Evolutionary conservation across 2,329 filamentous ascomycete species (phyloP).

Genomic region (Fusarium denticulatum): DNA sequence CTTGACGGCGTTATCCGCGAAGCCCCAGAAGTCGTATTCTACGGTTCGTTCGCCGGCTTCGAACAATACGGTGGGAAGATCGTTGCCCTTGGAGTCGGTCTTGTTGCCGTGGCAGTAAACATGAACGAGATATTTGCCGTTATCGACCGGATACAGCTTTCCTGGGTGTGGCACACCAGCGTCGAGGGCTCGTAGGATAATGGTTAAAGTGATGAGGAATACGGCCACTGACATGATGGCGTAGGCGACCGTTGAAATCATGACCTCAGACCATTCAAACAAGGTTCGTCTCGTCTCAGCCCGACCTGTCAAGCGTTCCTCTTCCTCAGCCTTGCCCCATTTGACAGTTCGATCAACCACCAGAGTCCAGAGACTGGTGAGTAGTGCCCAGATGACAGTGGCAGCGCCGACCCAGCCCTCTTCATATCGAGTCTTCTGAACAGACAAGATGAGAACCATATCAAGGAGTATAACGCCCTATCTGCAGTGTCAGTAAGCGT

Average conservation of each 20-base stretch:
- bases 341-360: slow-evolving; percentile 82
- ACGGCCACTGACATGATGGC: slow-evolving; percentile 73
- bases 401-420: slow-evolving; percentile 93
- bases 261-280: slow-evolving; percentile 83
- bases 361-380: slow-evolving; percentile 83
- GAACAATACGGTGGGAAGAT: slow-evolving; percentile 81
- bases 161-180: slow-evolving; percentile 78
- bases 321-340: slow-evolving; percentile 93
- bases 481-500: slow-evolving; percentile 11
- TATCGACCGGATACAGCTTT: slow-evolving; percentile 81
- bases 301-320: slow-evolving; percentile 89
- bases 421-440: slow-evolving; percentile 78
- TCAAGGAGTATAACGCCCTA: slow-evolving; percentile 63
- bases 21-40: slow-evolving; percentile 81
- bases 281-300: slow-evolving; percentile 85
- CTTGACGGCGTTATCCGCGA: slow-evolving; percentile 78
- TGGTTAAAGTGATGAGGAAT: slow-evolving; percentile 79
- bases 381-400: slow-evolving; percentile 81
- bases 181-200: slow-evolving; percentile 84
- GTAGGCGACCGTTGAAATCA: slow-evolving; percentile 78
- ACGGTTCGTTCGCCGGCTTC: slow-evolving; percentile 85
- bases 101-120: slow-evolving; percentile 82
- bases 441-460: slow-evolving; percentile 80
- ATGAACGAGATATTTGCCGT: slow-evolving; percentile 86
- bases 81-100: slow-evolving; percentile 61